Percentiles rank a stretch among this genome's conserved stretches.
Conservation (phyloP, 208 protist genomes). For the Balamuthia mandrillaris region DNA sequence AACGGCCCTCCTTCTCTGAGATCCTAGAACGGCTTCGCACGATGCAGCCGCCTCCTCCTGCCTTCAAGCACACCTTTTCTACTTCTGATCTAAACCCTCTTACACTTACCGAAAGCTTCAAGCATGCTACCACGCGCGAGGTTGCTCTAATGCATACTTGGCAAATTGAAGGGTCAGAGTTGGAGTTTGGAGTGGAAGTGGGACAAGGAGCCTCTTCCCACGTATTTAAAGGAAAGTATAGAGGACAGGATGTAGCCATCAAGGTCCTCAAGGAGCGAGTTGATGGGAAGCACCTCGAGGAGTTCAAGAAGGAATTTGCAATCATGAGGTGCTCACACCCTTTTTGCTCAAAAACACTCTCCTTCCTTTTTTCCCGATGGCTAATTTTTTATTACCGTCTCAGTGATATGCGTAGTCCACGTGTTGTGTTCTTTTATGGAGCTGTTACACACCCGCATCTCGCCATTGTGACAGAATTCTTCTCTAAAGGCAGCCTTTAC, state of each 20-base stretch:
- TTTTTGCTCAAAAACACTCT: too few relatives aligned
- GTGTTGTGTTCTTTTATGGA: slow-evolving; percentile 21
- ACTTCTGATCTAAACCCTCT: background rate
- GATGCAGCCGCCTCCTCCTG: background rate
- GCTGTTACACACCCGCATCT: background rate
- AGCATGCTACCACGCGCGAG: background rate
- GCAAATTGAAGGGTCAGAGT: slow-evolving; percentile 14
- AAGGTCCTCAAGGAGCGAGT: slow-evolving; percentile 5
- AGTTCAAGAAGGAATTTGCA: slow-evolving; percentile 22
- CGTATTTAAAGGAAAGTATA: slow-evolving; percentile 13
- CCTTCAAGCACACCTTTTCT: background rate
- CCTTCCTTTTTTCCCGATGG: background rate
- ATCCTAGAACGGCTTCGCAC: background rate
- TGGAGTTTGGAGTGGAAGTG: background rate
- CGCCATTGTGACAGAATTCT: slow-evolving; percentile 21
- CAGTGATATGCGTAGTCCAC: background rate
- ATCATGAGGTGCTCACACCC: slow-evolving; percentile 9
- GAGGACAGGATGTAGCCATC: slow-evolving; percentile 10
- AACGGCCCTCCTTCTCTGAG: background rate
- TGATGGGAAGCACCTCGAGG: background rate
- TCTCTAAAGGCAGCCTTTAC: background rate
- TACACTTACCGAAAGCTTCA: background rate
- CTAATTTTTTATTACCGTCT: background rate
- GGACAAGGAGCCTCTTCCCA: background rate
- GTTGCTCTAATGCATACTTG: slow-evolving; percentile 4